Conservation (phyloP, 768 basidiomycete species). For the Kockovaella imperatae region DNA sequence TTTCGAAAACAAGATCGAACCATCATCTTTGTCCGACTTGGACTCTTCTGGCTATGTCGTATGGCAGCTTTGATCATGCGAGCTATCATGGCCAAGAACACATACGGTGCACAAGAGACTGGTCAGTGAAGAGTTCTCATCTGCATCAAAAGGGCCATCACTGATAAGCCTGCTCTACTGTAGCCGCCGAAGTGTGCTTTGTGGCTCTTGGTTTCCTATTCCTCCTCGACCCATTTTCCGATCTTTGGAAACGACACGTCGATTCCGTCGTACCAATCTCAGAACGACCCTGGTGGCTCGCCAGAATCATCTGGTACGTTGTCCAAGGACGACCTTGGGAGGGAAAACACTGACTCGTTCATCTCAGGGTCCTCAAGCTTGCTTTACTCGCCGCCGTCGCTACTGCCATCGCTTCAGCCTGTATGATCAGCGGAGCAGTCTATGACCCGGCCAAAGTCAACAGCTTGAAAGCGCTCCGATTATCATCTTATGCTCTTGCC, state of each 20-base stretch:
- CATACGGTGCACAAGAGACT: slow-evolving; percentile 9
- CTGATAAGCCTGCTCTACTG: no score
- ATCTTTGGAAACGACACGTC: slow-evolving; percentile 14
- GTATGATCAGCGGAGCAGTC: slow-evolving; percentile 5
- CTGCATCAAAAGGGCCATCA: no score
- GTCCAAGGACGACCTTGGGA: no score
- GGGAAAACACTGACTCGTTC: no score
- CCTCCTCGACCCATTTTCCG: slow-evolving; percentile 19
- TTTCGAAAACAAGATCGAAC: slow-evolving; percentile 2
- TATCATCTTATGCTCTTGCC: slow-evolving; percentile 9
- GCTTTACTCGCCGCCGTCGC: slow-evolving; percentile 7
- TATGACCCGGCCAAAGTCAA: slow-evolving; percentile 3
- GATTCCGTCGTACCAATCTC: slow-evolving; percentile 2
- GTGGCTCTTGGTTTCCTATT: slow-evolving; percentile 24
- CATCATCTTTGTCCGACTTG: slow-evolving; percentile 13
- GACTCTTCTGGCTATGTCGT: slow-evolving; percentile 10
- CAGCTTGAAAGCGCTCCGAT: slow-evolving; percentile 11
- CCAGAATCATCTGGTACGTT: neutral
- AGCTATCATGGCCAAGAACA: slow-evolving; percentile 16
- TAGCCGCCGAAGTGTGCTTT: slow-evolving; percentile 24
- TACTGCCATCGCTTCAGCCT: slow-evolving; percentile 13
- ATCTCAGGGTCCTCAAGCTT: slow-evolving; percentile 6
- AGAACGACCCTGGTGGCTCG: slow-evolving; percentile 12
- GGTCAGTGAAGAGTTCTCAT: slow-evolving; percentile 21
- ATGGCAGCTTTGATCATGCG: slow-evolving; percentile 17